These are phyloP conservation scores for Aspergillus quadricinctus DNA, from an alignment of 2,329 filamentous ascomycete species.

Conservation along the genomic window DNA sequence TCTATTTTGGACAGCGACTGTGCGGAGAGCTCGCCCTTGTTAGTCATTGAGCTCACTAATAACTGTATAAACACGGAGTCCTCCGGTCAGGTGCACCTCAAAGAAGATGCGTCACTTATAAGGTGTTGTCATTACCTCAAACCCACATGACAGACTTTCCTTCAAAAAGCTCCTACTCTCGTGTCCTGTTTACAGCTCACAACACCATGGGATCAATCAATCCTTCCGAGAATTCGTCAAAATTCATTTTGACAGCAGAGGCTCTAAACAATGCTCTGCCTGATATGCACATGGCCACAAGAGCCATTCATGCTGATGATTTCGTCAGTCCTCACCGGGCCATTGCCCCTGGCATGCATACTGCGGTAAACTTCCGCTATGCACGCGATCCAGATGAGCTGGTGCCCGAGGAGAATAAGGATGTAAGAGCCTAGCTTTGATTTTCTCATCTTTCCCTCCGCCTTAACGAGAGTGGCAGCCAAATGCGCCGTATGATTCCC, in stretches of 20 bases:
- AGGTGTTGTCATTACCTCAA: no score
- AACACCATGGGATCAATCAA: not conserved
- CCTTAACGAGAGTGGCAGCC: slow-evolving; percentile 16
- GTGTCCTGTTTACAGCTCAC: not conserved
- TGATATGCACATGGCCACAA: slow-evolving; percentile 43
- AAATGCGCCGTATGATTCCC: slow-evolving; percentile 31
- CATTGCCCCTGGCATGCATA: slow-evolving; percentile 82
- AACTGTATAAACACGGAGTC: not conserved
- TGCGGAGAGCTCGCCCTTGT: not conserved
- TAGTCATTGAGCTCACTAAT: not conserved
- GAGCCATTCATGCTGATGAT: slow-evolving; percentile 76
- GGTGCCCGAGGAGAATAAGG: slow-evolving; percentile 21
- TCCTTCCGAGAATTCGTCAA: not conserved
- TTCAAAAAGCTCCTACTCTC: not conserved
- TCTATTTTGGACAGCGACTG: not conserved
- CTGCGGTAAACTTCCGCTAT: slow-evolving; percentile 88
- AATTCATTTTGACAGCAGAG: not conserved
- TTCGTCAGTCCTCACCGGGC: slow-evolving; percentile 67
- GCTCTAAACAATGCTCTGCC: not conserved
- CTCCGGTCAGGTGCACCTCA: not conserved
- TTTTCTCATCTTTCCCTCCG: not conserved
- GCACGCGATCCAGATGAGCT: slow-evolving; percentile 64
- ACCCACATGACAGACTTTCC: not conserved
- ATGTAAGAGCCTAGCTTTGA: slow-evolving; percentile 48
- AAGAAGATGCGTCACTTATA: not conserved